phyloP scores from a whole-genome alignment of 129 eudicot species.

The Rutidosis leptorrhynchoides region DNA sequence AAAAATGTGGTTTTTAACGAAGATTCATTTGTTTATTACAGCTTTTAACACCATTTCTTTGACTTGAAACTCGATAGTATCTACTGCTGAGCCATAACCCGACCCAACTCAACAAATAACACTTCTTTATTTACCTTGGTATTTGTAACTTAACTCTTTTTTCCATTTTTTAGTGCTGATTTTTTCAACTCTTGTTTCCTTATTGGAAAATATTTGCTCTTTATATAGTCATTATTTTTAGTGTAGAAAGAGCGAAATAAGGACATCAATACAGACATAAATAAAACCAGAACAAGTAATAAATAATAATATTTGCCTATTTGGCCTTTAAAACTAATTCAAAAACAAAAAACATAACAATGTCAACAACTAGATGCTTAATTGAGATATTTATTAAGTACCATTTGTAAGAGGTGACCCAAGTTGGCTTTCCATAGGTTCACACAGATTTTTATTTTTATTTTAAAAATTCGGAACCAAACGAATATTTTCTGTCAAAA shows the following conservation, averaged over 20 bases:
- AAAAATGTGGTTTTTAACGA: conserved; percentile 16
- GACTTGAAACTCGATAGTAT: conserved; percentile 12
- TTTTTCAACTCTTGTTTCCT: not conserved
- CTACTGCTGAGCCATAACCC: not conserved
- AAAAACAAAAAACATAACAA: not conserved
- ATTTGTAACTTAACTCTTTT: not conserved
- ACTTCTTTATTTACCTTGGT: conserved; percentile 14
- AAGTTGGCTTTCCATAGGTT: not conserved
- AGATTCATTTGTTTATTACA: conserved; percentile 19
- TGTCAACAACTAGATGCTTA: conserved; percentile 8
- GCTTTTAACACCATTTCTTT: conserved; percentile 18
- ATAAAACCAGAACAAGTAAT: not conserved
- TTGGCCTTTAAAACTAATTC: not conserved
- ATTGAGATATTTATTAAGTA: not conserved
- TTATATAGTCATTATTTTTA: not conserved
- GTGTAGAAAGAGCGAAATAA: not conserved
- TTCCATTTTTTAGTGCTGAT: not conserved
- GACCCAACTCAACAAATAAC: not conserved
- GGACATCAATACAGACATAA: conserved; percentile 6
- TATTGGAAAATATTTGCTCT: not conserved
- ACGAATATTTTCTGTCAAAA: not conserved
- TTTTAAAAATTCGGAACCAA: not conserved
- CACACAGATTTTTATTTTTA: not conserved
- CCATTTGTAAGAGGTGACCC: not conserved
- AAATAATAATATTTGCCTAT: not conserved